These are phyloP conservation scores for Scenedesmus sp. DNA, from an alignment of 163 green algal genomes.

Conservation along the genomic window DNA sequence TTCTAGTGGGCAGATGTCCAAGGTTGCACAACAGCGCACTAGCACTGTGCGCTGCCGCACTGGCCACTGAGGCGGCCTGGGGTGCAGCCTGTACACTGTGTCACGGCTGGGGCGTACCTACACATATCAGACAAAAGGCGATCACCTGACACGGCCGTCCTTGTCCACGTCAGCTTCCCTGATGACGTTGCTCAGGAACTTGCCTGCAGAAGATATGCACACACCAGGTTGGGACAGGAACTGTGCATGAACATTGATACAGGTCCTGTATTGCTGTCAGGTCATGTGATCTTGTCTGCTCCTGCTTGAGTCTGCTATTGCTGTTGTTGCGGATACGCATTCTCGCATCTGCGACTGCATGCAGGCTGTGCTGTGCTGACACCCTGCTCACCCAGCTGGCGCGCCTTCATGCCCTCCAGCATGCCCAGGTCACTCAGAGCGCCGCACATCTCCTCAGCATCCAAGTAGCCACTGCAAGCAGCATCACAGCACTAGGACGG, in stretches of 20 bases:
- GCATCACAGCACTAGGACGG: not conserved
- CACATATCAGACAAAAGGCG: too few species aligned
- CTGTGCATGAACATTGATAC: not conserved
- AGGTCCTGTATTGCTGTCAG: not conserved
- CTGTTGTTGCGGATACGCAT: not conserved
- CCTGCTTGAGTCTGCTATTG: not conserved
- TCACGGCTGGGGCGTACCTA: not conserved
- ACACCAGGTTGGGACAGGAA: not conserved
- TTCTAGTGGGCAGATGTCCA: not conserved
- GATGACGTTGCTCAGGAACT: constrained; percentile 48
- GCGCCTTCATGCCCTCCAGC: constrained; percentile 70
- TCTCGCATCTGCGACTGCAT: not conserved
- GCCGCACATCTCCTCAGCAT: constrained; percentile 66
- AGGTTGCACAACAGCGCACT: not conserved
- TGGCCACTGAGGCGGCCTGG: not conserved
- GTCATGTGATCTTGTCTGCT: not conserved
- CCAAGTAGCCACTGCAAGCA: constrained; percentile 40
- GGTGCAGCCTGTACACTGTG: not conserved
- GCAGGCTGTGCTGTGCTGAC: not conserved
- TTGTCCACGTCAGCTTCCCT: constrained; percentile 40
- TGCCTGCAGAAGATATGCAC: constrained; percentile 37
- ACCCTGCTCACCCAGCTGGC: constrained; percentile 64
- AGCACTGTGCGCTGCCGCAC: not conserved
- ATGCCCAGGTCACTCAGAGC: constrained; percentile 71
- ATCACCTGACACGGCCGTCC: constrained; percentile 21